Evolutionary conservation across 2,329 filamentous ascomycete genomes (phyloP), one percentile per base, ranked within the genome.

Genomic region (Scedosporium apiospermum): DNA sequence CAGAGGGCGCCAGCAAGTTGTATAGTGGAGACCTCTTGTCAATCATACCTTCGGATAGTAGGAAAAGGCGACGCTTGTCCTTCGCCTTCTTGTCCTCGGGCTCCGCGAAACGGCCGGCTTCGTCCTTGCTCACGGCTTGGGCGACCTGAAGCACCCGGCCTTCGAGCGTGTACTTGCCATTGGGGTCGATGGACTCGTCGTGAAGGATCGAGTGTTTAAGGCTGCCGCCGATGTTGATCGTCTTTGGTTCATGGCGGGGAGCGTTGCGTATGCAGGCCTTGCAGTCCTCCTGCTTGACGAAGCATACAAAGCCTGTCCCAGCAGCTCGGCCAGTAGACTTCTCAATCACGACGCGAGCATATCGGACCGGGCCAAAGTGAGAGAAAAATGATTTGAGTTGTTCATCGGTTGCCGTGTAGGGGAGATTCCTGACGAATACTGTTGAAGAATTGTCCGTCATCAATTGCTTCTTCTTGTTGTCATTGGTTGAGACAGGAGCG

Each of bases 241-340:
- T 61, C 14, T 63, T 65, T 1, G 76, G 69, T 21, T 80, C 75
- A 64, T 80, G 76, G 27, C 82, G 84, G 0, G 95, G 95, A 1
- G 92, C 90, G 14, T 80, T 82, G 66, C 86, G 88, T 65, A 97
- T 79, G 71, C 95, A 98, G 21, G 80, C 74, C 71, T 88, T 86
- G 66, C 88, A 90, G 70, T 96, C 91, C 21, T 88, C 84, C 44
- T 80, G 77, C 59, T 88, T 87, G 75, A 88, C 88, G 76, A 99
- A 99, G 76, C 91, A 96, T 34, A 98, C 93, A 70, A 99, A 99
- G 3, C 89, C 95, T 38, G 93, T 98, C 27, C 95, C 95, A 58
- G 90, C 91, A 1, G 95, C 91, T 60, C 91, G 88, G 68, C 93
- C 92, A 0, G 91, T 96, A 26, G 86, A 85, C 57, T 82, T 88